phyloP scores from a whole-genome alignment of 495 filamentous ascomycete genomes.

The Tuber brumale region DNA sequence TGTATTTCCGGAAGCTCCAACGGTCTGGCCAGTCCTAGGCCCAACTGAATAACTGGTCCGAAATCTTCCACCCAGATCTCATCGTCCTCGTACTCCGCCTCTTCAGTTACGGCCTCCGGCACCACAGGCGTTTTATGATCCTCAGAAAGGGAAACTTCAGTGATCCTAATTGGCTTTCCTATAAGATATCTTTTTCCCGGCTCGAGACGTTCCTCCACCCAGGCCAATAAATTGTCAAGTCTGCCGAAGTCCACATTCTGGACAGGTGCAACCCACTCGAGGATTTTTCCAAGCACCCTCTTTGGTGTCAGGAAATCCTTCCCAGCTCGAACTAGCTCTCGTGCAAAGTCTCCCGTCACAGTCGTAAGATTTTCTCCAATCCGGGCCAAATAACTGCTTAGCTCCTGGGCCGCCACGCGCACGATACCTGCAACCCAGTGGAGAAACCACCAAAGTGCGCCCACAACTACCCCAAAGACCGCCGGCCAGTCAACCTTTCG shows the following conservation, averaged over 20 bases:
- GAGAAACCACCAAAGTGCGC: background rate
- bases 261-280: background rate
- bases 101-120: background rate
- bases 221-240: background rate
- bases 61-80: background rate
- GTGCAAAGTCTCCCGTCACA: background rate
- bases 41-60: background rate
- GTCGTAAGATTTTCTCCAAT: background rate
- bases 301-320: background rate
- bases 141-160: background rate
- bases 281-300: background rate
- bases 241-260: background rate
- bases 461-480: background rate
- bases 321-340: background rate
- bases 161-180: background rate
- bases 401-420: background rate
- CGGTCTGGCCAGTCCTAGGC: background rate
- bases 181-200: background rate
- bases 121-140: background rate
- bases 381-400: background rate
- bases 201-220: background rate
- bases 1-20: background rate
- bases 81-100: background rate
- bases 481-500: background rate
- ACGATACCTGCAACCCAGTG: background rate